Evolutionary conservation across 2,329 filamentous ascomycete genomes (phyloP).

Genomic region (Beauveria scarabaeidicola): DNA sequence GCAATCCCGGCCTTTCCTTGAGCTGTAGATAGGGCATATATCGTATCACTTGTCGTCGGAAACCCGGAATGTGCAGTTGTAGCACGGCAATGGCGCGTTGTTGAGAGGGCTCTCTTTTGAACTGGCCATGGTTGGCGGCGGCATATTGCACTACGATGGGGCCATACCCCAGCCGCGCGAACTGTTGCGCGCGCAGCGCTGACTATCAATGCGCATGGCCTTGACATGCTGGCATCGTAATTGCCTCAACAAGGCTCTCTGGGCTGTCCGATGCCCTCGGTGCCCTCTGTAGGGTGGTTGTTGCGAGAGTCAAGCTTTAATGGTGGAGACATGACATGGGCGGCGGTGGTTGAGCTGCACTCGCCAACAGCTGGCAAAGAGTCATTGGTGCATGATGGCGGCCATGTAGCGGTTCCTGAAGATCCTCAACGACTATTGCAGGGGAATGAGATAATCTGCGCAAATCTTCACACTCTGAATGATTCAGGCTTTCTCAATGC

Average conservation of each 20-base stretch:
- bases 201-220: neutral
- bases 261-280: neutral
- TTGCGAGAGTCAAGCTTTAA: neutral
- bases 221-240: too few species aligned
- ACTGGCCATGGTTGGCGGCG: neutral
- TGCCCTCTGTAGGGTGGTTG: neutral
- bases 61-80: slow-evolving; percentile 9
- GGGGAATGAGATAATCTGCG: neutral
- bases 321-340: neutral
- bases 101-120: neutral
- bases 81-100: neutral
- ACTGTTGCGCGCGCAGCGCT: neutral
- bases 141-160: neutral
- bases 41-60: slow-evolving; percentile 47
- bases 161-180: neutral
- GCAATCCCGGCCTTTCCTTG: slow-evolving; percentile 83
- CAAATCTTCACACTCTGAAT: neutral
- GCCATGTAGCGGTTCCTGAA: too few species aligned
- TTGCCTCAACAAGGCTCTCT: too few species aligned
- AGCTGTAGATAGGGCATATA: slow-evolving; percentile 87
- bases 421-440: neutral
- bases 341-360: too few species aligned
- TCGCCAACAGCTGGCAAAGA: neutral
- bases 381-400: neutral
- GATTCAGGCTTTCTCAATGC: neutral